phyloP scores from a whole-genome alignment of 164 flowering plant genomes.

The Houttuynia cordata region DNA sequence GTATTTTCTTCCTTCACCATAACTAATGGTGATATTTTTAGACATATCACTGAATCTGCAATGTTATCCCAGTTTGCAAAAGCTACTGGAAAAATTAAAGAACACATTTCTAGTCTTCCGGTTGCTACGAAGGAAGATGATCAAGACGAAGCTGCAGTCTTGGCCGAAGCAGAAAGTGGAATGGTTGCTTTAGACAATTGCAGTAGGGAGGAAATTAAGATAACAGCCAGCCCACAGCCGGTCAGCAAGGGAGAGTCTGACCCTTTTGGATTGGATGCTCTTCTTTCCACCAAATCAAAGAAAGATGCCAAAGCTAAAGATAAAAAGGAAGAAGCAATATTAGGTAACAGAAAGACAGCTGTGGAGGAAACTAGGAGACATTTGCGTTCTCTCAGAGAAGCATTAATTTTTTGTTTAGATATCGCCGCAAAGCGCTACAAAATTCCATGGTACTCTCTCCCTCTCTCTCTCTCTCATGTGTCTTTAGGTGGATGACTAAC shows the following conservation, averaged over 20 bases:
- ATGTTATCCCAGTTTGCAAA: conserved; percentile 72
- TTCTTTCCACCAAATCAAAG: conserved; percentile 37
- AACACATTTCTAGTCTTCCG: conserved; percentile 64
- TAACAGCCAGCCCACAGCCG: too few relatives aligned
- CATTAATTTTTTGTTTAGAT: conserved; percentile 70
- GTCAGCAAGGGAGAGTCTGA: conserved; percentile 43
- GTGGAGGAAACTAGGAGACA: conserved; percentile 53
- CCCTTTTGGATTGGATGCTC: conserved; percentile 86
- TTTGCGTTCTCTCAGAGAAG: conserved; percentile 66
- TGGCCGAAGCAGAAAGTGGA: conserved; percentile 28
- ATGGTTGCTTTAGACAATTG: conserved; percentile 12
- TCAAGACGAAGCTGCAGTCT: conserved; percentile 51
- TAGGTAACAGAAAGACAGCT: conserved; percentile 28
- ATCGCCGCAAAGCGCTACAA: conserved; percentile 78
- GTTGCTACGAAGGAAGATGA: conserved; percentile 73
- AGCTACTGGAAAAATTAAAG: conserved; percentile 59
- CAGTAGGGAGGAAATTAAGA: conserved; percentile 11
- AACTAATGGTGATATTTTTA: too few relatives aligned
- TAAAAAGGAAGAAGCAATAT: conserved; percentile 37
- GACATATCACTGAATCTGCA: not conserved
- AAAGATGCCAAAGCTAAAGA: conserved; percentile 39
- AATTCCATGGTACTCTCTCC: conserved; percentile 49
- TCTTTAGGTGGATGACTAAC: not conserved
- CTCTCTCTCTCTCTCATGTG: not conserved
- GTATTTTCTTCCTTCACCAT: too few relatives aligned